Evolutionary conservation across 192 early-diverging fungal genomes (phyloP), one percentile per base, ranked within the genome.

Genomic region (Mycoemilia scoparia): DNA sequence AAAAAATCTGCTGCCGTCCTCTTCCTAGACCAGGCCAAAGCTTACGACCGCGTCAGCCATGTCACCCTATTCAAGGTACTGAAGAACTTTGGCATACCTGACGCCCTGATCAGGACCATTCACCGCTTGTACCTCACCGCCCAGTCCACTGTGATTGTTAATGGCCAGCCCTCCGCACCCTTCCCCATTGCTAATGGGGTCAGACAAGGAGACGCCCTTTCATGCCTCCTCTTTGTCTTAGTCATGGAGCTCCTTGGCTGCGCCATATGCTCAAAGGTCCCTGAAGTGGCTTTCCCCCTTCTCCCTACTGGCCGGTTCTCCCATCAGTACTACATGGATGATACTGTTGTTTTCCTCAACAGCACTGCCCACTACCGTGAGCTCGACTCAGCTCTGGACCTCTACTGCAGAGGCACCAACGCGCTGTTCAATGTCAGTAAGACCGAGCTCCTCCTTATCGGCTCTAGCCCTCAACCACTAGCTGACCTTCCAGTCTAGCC

Each of bases 11-110:
- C 32, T 3, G 29, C 34, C 0, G 24, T 50, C 22, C 34, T 43
- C 19, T 43, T 50, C 29, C 40, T 50, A 0, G 39, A 50, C 14
- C 39, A 41, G 18, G 39, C 29, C 7, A 50, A 50, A 14, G 40
- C 48, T 0, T 43, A 28, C 9, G 34, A 43, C 8, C 32, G 29
- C 3, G 29, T 50, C 9, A 17, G 29, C 17, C 48, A 50, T 14
- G 21, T 21, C 11, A 15, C 40, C 4, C 21, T 50, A 10, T 50
- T 50, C 15, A 18, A 28, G 3, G 39, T 49, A 1, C 34, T 41
- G 3, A 21, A 17, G 24, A 41, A 31, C 9, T 29, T 49, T 13
- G 0, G 20, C 2, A 10, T 41, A 1, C 39, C 46, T 2, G 19
- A n/a, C n/a, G n/a, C n/a, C 32, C 4, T 3, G 2, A 8, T 34